phyloP scores from a whole-genome alignment of 2,329 filamentous ascomycete genomes.

The Coniosporium tulheliwenetii region DNA sequence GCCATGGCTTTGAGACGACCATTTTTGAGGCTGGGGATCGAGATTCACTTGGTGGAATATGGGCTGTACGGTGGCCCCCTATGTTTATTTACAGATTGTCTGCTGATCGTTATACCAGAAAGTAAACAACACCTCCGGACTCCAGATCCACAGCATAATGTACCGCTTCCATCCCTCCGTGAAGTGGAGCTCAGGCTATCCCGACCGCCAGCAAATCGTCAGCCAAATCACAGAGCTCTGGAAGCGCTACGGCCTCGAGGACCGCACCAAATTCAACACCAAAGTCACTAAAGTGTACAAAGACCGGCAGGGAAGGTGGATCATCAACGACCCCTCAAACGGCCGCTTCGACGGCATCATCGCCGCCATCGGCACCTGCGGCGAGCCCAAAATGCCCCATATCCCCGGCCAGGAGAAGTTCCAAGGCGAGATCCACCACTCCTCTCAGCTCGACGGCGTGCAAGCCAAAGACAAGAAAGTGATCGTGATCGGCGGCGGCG shows the following conservation, averaged over 20 bases:
- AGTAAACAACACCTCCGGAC: conserved; percentile 67
- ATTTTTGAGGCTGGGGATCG: conserved; percentile 60
- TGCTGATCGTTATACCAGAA: conserved; percentile 27
- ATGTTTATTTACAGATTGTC: not conserved
- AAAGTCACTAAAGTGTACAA: conserved; percentile 54
- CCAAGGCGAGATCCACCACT: conserved; percentile 59
- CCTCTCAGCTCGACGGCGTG: conserved; percentile 57
- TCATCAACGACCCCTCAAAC: conserved; percentile 55
- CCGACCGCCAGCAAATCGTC: conserved; percentile 59
- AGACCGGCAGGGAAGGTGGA: conserved; percentile 54
- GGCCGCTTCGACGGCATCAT: conserved; percentile 68
- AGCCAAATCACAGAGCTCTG: conserved; percentile 56
- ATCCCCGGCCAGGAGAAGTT: conserved; percentile 59
- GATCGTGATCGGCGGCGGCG: conserved; percentile 62
- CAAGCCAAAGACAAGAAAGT: conserved; percentile 60
- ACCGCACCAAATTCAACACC: conserved; percentile 56
- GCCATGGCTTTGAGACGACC: conserved; percentile 69
- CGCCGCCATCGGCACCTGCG: conserved; percentile 65
- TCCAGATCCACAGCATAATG: conserved; percentile 78
- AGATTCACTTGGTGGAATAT: conserved; percentile 60
- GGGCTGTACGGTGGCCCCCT: conserved; percentile 42
- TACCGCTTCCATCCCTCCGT: conserved; percentile 77
- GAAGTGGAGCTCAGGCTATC: conserved; percentile 61
- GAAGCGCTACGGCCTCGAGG: conserved; percentile 57
- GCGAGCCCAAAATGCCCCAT: conserved; percentile 57